Evolutionary conservation across 2,329 filamentous ascomycete genomes (phyloP), one percentile per base, ranked within the genome.

Genomic region (Scedosporium aurantiacum): DNA sequence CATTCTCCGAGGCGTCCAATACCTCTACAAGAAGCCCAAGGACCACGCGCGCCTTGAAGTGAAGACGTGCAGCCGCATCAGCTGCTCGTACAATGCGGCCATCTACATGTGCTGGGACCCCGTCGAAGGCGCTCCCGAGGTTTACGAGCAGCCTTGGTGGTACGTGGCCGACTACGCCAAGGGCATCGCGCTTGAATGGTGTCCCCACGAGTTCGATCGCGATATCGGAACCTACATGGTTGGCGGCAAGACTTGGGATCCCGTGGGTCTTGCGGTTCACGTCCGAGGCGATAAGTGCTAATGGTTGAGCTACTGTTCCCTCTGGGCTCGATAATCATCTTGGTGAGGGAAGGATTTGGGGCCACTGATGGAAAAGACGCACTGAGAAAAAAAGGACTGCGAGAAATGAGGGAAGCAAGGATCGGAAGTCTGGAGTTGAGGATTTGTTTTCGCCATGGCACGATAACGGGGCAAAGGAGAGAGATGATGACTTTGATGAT

Each of bases 31-130:
- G 28, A 41, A 58, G 32, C 28, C 40, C 37, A 43, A 58, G n/a
- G 56, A 41, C 37, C 1, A 41, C 5, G 28, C 32, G 2, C 16
- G 56, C 27, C 56, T 58, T 18, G 4, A 41, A 18, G 21, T 37
- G 37, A 40, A 23, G 16, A 43, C 56, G 1, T 59, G 57, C 41
- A 16, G 41, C 7, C 37, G 41, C 37, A 18, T 47, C 23, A 59
- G 57, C 25, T 59, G 57, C 16, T 47, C 57, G 10, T 59, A 50
- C 16, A 23, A 50, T 25, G 5, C 40, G 12, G 57, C 57, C 57
- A 59, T 59, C 18, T 59, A 59, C 41, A 7, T 59, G 21, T 59
- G 57, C 21, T 59, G 18, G n/a, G 40, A 59, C 12, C 57, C 57
- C 23, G 10, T 25, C 25, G n/a, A 43, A 2, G 37, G 32, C 41